Evolutionary conservation across 176 grass and related monocot genomes (phyloP).

Genomic region (Cenchrus americanus): DNA sequence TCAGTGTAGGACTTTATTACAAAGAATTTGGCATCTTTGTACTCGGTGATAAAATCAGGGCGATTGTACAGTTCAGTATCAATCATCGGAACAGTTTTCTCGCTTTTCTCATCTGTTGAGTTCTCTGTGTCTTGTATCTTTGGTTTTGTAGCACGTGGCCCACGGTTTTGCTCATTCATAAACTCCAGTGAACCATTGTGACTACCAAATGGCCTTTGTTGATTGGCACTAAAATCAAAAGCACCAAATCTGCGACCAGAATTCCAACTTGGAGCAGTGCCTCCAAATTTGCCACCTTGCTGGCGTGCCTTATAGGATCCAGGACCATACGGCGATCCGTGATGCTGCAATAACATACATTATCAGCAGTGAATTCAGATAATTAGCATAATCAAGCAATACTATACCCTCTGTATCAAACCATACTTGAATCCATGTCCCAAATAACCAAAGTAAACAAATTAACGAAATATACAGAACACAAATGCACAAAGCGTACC

Average conservation of each 20-base stretch:
- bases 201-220: constrained; percentile 53
- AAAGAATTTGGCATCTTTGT: constrained; percentile 72
- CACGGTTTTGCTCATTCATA: constrained; percentile 73
- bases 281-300: constrained; percentile 54
- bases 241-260: constrained; percentile 49
- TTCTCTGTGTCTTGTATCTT: constrained; percentile 61
- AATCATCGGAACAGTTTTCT: constrained; percentile 32
- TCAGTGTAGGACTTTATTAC: constrained; percentile 79
- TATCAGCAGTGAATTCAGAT: constrained; percentile 29
- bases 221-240: constrained; percentile 44
- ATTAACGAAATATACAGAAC: background rate
- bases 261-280: constrained; percentile 51
- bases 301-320: constrained; percentile 60
- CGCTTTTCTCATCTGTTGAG: constrained; percentile 53
- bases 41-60: constrained; percentile 58
- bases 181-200: constrained; percentile 66
- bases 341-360: constrained; percentile 60
- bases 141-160: constrained; percentile 59
- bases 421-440: background rate
- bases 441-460: background rate
- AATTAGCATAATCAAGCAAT: constrained; percentile 15
- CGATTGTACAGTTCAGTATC: constrained; percentile 53
- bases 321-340: constrained; percentile 50
- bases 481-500: constrained; percentile 49
- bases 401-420: background rate